Evolutionary conservation across 2,329 filamentous ascomycete genomes (phyloP), one percentile per base, ranked within the genome.

Genomic region (Fusarium caatingaense): DNA sequence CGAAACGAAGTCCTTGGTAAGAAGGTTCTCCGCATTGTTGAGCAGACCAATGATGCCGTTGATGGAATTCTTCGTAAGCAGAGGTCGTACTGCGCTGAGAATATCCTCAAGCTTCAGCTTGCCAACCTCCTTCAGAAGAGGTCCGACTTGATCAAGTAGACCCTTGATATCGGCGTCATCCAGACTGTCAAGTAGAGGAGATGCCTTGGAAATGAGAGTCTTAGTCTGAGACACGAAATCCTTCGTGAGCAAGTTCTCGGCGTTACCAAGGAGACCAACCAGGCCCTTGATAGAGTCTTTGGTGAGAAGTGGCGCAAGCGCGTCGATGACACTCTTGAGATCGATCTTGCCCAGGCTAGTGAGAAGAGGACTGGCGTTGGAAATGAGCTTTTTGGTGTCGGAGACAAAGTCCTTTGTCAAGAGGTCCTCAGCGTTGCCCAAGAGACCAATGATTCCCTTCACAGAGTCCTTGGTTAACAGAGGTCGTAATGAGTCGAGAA

Each of bases 111-210:
- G 69, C 37, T 80, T 75, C 15, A 80, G 69, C 44, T 78, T 76
- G 62, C 76, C 57, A 76, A 72, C 72, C 8, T 76, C 60, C 5
- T 75, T 77, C 0, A 82, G 69, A 0, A 83, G 71, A 3, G 80
- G 80, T 6, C 74, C 73, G 6, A 81, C 41, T 4, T 79, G 75
- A 8, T 78, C 73, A 4, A 77, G 61, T 0, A 77, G 9, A 5
- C 76, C 76, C 58, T 76, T 60, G 0, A 82, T 59, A 27, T 82
- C 78, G 8, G 80, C 74, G 37, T 78, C 76, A 44, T 72, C 74
- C 7, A 82, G 69, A 3, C 74, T 77, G 5, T 73, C 66, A 4
- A 82, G 66, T 78, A 69, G 1, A 78, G 80, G 70, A 37, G 64
- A 62, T 68, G 77, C 76, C 16, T 72, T 72, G 1, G 68, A 68